Percentiles rank a stretch among this genome's conserved stretches.
phyloP scores from a whole-genome alignment of 2,329 filamentous ascomycete genomes.

The Epichloe elymi region DNA sequence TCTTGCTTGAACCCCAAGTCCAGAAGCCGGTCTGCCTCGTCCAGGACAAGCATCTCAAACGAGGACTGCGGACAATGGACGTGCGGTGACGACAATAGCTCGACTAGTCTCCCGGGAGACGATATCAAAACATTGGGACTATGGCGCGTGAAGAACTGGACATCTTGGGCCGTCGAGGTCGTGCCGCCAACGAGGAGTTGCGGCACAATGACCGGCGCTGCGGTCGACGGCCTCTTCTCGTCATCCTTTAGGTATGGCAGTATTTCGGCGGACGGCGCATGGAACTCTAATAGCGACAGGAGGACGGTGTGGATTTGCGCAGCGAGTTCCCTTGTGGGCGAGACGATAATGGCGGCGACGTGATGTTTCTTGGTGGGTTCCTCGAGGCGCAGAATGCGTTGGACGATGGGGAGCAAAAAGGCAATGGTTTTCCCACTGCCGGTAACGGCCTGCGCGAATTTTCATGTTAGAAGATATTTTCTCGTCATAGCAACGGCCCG shows the following conservation, averaged over 20 bases:
- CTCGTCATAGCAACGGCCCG: not conserved
- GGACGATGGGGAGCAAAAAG: conserved; percentile 77
- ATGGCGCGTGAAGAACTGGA: conserved; percentile 69
- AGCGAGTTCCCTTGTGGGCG: conserved; percentile 81
- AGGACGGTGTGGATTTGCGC: conserved; percentile 81
- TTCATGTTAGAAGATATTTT: not conserved
- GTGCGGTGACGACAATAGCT: conserved; percentile 73
- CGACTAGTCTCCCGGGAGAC: conserved; percentile 79
- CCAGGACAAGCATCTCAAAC: conserved; percentile 84
- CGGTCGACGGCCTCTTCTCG: conserved; percentile 38
- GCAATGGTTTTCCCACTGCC: conserved; percentile 83
- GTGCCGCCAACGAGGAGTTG: conserved; percentile 80
- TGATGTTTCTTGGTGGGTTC: conserved; percentile 83
- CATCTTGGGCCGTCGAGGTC: conserved; percentile 67
- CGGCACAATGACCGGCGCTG: conserved; percentile 51
- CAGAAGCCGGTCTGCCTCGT: conserved; percentile 85
- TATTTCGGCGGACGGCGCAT: conserved; percentile 60
- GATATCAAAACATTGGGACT: conserved; percentile 83
- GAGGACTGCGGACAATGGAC: conserved; percentile 79
- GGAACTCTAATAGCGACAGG: conserved; percentile 65
- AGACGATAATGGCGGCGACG: conserved; percentile 80
- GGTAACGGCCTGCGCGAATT: conserved; percentile 53
- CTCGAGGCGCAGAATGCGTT: conserved; percentile 66
- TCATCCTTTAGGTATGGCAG: conserved; percentile 41
- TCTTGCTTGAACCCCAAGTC: conserved; percentile 92